phyloP scores from a whole-genome alignment of 1,284 basidiomycete genomes.

The Laetiporus sulphureus region DNA sequence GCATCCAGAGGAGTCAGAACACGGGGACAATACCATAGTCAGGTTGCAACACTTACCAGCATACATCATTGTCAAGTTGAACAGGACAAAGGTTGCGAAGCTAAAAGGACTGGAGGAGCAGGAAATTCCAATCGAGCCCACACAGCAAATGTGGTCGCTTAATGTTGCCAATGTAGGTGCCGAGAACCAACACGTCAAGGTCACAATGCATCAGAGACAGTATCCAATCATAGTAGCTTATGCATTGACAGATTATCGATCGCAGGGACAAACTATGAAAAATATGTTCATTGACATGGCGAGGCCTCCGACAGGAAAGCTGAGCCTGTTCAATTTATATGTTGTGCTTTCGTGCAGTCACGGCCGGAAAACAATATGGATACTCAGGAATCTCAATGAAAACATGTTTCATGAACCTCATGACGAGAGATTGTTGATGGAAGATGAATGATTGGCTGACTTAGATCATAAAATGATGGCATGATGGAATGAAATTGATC shows the following conservation, averaged over 20 bases:
- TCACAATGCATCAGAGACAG: conserved; percentile 12
- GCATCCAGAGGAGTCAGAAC: background rate
- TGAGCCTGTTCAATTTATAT: conserved; percentile 27
- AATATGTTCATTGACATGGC: conserved; percentile 26
- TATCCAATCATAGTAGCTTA: conserved; percentile 26
- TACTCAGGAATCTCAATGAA: conserved; percentile 15
- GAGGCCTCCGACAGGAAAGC: conserved; percentile 16
- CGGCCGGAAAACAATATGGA: conserved; percentile 21
- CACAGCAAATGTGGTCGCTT: conserved; percentile 11
- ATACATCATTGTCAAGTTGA: conserved; percentile 30
- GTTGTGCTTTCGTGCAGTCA: conserved; percentile 27
- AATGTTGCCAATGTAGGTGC: background rate
- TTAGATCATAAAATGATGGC: background rate
- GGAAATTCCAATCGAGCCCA: conserved; percentile 23
- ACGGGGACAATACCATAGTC: conserved; percentile 13
- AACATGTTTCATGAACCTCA: background rate
- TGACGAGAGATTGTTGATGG: background rate
- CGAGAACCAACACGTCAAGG: background rate
- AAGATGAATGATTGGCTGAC: background rate
- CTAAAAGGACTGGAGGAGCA: conserved; percentile 14
- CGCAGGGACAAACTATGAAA: conserved; percentile 27
- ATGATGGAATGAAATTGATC: background rate
- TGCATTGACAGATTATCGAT: conserved; percentile 28
- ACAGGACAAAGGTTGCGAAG: background rate
- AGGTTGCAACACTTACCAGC: conserved; percentile 24